Percentiles rank a stretch among this genome's conserved stretches.
phyloP scores from a whole-genome alignment of 129 eudicot species.

The carrot (Daucus carota) region DH1_v3.0 NC_030386.2:34883001-34883500 shows the following conservation, averaged over 20 bases:
- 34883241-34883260: not conserved
- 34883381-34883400: not conserved
- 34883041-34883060: not conserved
- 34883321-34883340: not conserved
- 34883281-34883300: not conserved
- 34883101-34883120: conserved; percentile 86
- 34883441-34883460: no score
- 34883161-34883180: conserved; percentile 4
- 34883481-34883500: no score
- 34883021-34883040: not conserved
- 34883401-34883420: not conserved
- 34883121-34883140: conserved; percentile 75
- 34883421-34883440: no score
- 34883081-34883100: conserved; percentile 1
- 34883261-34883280: not conserved
- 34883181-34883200: not conserved
- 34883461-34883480: no score
- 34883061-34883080: conserved; percentile 5
- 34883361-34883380: not conserved
- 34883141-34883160: conserved; percentile 75
- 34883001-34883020: not conserved
- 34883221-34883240: not conserved
- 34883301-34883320: no score
- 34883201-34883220: not conserved
- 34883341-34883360: not conserved